These are phyloP conservation scores for Alternaria burnsii DNA, from an alignment of 2,329 filamentous ascomycete species.

Conservation along the genomic window DNA sequence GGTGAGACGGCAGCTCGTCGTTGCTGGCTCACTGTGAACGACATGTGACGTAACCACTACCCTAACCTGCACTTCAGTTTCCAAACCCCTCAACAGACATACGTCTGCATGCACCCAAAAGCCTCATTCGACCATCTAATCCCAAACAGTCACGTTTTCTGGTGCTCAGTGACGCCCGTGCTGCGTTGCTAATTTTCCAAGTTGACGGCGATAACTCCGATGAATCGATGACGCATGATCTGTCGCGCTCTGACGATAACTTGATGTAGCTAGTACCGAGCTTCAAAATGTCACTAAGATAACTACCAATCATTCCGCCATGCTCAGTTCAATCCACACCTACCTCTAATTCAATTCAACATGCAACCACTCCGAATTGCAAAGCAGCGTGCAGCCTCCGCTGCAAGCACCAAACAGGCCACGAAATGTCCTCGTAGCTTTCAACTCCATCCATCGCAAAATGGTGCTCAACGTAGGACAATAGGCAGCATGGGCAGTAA, in stretches of 20 bases:
- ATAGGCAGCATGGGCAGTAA: slow-evolving; percentile 48
- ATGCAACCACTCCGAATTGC: slow-evolving; percentile 5
- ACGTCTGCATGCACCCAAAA: not conserved
- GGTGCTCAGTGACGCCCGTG: not conserved
- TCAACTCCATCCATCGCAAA: slow-evolving; percentile 44
- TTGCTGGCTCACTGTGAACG: not conserved
- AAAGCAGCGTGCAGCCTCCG: not conserved
- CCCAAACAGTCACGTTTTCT: not conserved
- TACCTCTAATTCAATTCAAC: slow-evolving; percentile 4
- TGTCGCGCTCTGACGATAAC: slow-evolving; percentile 7
- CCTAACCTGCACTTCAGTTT: not conserved
- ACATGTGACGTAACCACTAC: not conserved
- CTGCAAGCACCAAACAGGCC: not conserved
- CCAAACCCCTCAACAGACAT: not conserved
- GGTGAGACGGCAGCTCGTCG: not conserved
- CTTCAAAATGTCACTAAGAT: not conserved
- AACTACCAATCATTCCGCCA: not conserved
- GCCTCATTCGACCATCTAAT: not conserved
- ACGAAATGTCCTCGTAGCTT: not conserved
- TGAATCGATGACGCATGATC: slow-evolving; percentile 3
- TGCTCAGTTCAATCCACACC: not conserved
- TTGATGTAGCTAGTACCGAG: slow-evolving; percentile 2
- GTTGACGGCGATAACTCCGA: not conserved
- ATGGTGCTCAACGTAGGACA: slow-evolving; percentile 45
- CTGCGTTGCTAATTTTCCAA: not conserved